A percentile compares a stretch with the other conserved stretches of the same genome.
Conservation (phyloP, 2,329 filamentous ascomycete genomes). For the Penicillium psychrosexuale region DNA sequence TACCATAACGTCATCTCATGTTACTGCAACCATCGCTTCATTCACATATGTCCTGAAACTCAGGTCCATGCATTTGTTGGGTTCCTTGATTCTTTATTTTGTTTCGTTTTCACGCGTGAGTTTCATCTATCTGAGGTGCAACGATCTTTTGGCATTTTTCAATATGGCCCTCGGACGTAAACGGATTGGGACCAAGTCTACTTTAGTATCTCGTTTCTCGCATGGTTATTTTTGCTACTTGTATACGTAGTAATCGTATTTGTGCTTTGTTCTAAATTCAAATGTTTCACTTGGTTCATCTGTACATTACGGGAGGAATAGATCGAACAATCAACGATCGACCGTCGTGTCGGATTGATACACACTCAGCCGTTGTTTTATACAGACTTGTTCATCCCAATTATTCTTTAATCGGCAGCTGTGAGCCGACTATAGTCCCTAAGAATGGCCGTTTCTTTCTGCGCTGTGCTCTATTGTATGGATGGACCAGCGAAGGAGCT, state of each 20-base stretch:
- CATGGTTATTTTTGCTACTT: background rate
- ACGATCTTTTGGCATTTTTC: background rate
- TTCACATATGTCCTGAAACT: background rate
- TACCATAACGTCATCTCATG: background rate
- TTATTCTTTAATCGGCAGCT: background rate
- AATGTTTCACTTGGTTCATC: too few species aligned
- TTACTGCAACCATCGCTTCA: background rate
- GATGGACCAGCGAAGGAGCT: background rate
- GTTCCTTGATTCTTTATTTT: background rate
- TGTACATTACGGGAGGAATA: background rate
- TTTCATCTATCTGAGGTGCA: background rate
- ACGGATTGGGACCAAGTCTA: background rate
- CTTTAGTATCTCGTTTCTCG: background rate
- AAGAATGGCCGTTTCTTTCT: background rate
- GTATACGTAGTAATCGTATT: background rate
- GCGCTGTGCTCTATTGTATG: background rate
- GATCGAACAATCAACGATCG: too few species aligned
- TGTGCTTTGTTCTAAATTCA: background rate
- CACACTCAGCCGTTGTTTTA: too few species aligned
- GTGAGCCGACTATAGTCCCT: background rate
- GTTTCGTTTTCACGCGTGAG: background rate
- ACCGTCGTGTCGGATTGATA: too few species aligned
- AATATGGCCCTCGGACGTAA: conserved; percentile 2
- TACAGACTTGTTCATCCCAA: background rate
- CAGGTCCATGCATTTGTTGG: background rate